These are phyloP conservation scores for Eragrostis nindensis DNA, from an alignment of 176 grass and related monocot genomes.

Conservation along the genomic window DNA sequence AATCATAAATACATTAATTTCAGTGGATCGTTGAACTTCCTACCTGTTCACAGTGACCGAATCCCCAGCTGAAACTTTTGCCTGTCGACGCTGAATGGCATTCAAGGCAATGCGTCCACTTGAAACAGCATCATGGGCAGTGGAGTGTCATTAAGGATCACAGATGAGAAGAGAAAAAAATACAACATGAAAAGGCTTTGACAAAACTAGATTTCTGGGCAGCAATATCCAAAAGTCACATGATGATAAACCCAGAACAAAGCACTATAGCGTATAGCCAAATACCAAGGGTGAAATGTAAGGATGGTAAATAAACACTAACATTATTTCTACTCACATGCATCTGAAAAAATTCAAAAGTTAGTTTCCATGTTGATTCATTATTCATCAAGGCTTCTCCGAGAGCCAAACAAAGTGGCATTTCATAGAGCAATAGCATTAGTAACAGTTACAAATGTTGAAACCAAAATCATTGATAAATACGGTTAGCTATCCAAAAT, in stretches of 20 bases:
- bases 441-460: neutral
- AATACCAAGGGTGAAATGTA: neutral
- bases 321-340: too few species aligned
- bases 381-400: neutral
- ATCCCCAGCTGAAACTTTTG: slow-evolving; percentile 94
- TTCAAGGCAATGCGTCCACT: slow-evolving; percentile 79
- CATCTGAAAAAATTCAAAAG: neutral
- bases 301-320: too few species aligned
- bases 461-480: neutral
- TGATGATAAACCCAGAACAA: neutral
- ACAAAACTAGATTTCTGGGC: neutral
- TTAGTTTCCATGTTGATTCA: neutral
- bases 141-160: slow-evolving; percentile 72
- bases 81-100: slow-evolving; percentile 88
- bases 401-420: neutral
- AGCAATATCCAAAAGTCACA: neutral
- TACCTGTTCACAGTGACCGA: slow-evolving; percentile 76
- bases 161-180: neutral
- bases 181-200: neutral
- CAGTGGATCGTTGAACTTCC: slow-evolving; percentile 18
- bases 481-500: neutral
- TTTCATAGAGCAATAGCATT: slow-evolving; percentile 9
- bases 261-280: neutral
- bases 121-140: slow-evolving; percentile 71
- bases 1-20: slow-evolving; percentile 13